A percentile compares a stretch with the other conserved stretches of the same genome.
Conservation (phyloP, 768 basidiomycete genomes). For the Suillus clintonianus region DNA sequence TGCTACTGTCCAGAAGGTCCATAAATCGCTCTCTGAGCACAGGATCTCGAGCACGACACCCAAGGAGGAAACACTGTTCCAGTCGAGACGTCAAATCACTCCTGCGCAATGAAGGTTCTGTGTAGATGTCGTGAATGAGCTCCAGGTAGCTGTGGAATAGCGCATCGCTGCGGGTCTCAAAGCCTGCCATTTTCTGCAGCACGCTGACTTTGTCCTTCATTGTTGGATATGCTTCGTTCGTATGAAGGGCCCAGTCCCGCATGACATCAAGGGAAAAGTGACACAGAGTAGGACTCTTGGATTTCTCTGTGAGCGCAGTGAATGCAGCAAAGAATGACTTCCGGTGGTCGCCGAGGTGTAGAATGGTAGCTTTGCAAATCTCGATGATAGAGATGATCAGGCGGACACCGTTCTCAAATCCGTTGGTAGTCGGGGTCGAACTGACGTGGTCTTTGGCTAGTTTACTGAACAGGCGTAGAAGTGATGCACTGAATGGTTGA, state of each 20-base stretch:
- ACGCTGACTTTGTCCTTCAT: slow-evolving; percentile 95
- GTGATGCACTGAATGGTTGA: slow-evolving; percentile 70
- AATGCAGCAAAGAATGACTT: slow-evolving; percentile 77
- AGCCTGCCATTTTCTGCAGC: slow-evolving; percentile 84
- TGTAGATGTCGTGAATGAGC: slow-evolving; percentile 93
- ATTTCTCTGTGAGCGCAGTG: slow-evolving; percentile 85
- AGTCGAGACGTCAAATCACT: slow-evolving; percentile 93
- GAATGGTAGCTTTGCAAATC: slow-evolving; percentile 80
- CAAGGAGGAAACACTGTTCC: slow-evolving; percentile 91
- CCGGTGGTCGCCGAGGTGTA: slow-evolving; percentile 83
- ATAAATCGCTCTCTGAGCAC: slow-evolving; percentile 81
- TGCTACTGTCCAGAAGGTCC: slow-evolving; percentile 85
- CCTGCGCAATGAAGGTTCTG: slow-evolving; percentile 78
- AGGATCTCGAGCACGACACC: slow-evolving; percentile 83
- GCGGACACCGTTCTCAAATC: slow-evolving; percentile 62
- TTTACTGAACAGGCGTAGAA: slow-evolving; percentile 85
- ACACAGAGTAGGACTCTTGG: slow-evolving; percentile 76
- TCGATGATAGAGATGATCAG: slow-evolving; percentile 80
- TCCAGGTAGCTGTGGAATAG: slow-evolving; percentile 85
- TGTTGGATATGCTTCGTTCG: slow-evolving; percentile 83
- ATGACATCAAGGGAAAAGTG: slow-evolving; percentile 84
- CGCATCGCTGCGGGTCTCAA: slow-evolving; percentile 76
- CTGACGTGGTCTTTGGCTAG: slow-evolving; percentile 87
- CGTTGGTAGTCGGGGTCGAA: slow-evolving; percentile 46
- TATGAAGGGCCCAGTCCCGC: slow-evolving; percentile 86